phyloP scores from a whole-genome alignment of 1,139 yeast genomes.

The Candida buenavistaensis region DNA sequence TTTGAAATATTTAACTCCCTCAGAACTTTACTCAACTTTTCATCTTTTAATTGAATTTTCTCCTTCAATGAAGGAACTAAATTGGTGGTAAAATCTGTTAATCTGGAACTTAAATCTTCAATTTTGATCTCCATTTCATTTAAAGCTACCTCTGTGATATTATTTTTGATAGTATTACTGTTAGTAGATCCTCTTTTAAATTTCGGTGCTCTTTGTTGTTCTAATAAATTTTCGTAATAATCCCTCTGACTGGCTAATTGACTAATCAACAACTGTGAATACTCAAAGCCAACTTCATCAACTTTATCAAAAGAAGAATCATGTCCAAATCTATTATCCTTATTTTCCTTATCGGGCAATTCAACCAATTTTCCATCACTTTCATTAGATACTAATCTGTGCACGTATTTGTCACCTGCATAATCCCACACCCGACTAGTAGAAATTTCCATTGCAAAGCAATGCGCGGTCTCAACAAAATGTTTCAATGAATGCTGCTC shows the following conservation, averaged over 20 bases:
- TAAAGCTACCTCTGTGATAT: constrained; percentile 6
- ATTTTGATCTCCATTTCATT: constrained; percentile 37
- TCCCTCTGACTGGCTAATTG: constrained; percentile 90
- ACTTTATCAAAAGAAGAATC: constrained; percentile 29
- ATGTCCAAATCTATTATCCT: constrained; percentile 8
- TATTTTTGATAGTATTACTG: neutral
- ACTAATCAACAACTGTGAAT: constrained; percentile 72
- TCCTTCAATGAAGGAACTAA: constrained; percentile 35
- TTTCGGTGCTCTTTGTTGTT: constrained; percentile 31
- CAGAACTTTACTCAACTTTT: constrained; percentile 28
- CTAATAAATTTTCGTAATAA: constrained; percentile 66
- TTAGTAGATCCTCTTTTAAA: constrained; percentile 21
- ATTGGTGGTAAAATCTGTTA: constrained; percentile 24
- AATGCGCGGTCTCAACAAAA: constrained; percentile 75
- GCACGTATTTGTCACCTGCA: constrained; percentile 90
- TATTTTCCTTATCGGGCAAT: constrained; percentile 41
- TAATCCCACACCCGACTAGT: constrained; percentile 96
- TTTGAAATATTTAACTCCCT: constrained; percentile 35
- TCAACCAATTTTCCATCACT: constrained; percentile 85
- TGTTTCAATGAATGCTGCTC: constrained; percentile 84
- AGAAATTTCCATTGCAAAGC: constrained; percentile 86
- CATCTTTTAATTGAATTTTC: constrained; percentile 32
- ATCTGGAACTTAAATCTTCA: constrained; percentile 26
- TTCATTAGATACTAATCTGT: constrained; percentile 79
- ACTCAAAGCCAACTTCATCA: constrained; percentile 68